Evolutionary conservation across 192 early-diverging fungal species (phyloP), one percentile per base, ranked within the genome.

Genomic region (Dimargaris cristalligena): DNA sequence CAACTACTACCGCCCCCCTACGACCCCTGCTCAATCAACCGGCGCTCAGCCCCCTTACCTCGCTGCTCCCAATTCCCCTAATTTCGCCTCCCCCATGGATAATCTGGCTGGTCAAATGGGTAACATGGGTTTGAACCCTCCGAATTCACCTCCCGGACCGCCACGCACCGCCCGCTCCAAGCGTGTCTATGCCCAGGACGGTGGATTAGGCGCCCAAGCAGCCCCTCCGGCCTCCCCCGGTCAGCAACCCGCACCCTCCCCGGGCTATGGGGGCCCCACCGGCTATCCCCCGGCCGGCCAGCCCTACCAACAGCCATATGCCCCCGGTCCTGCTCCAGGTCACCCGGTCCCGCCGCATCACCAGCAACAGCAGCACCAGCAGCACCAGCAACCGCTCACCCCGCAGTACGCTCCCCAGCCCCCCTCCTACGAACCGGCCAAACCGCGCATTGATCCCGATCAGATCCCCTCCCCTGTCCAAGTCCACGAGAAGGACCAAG

Each of bases 391-490:
- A 13, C 63, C 65, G 44, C 68, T 31, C 61, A 58, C 55, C 23
- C 66, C 20, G 22, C 25, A 16, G 38, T 60, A 26, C 59, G 65
- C 45, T 63, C 71, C 51, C 66, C 59, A 38, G 16, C 18, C 30
- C 25, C 66, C 13, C 66, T 62, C 18, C 66, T 66, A 59, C 71
- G 65, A 31, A 62, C 62, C 18, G 67, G 69, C 73, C 69, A 74
- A 73, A 57, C 61, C 84, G 26, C 78, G 79, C 20, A 99, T 99
- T 52, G 91, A 99, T 65, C 92, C 94, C 2, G 86, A 90, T 72
- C 88, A 92, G 62, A 89, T 99, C 56, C 95, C 95, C 20, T 83
- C 85, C 23, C 92, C 94, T 25, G 76, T 90, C 11, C 71, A 75
- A 25, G 91, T 92, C 34, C 91, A 93, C 58, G 79, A 82, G 54